phyloP scores from a whole-genome alignment of 805 yeast species.

The Saturnispora galanensis region DNA sequence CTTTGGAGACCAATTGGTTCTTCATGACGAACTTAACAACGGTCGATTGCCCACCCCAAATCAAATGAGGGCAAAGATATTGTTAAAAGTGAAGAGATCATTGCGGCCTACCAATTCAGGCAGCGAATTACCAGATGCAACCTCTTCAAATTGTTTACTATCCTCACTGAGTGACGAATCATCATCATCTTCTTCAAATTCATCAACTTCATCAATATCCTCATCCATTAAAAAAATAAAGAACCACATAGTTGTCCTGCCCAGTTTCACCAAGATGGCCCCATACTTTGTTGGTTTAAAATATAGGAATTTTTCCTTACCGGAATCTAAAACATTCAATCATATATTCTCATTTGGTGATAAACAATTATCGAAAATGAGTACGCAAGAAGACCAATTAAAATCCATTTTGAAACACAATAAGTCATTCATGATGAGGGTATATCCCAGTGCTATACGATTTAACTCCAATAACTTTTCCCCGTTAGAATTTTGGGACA shows the following conservation, averaged over 20 bases:
- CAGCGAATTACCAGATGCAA: not conserved
- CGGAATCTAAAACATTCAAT: constrained; percentile 69
- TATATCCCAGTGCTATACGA: constrained; percentile 77
- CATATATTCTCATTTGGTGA: constrained; percentile 88
- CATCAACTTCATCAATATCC: constrained; percentile 12
- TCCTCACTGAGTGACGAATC: constrained; percentile 1
- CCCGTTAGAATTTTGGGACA: constrained; percentile 72
- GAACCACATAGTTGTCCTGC: constrained; percentile 19
- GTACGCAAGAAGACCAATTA: constrained; percentile 47
- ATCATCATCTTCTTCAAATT: constrained; percentile 26
- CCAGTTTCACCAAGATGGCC: constrained; percentile 50
- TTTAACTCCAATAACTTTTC: constrained; percentile 71
- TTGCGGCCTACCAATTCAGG: constrained; percentile 13
- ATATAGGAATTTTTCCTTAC: constrained; percentile 73
- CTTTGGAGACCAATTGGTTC: constrained; percentile 50
- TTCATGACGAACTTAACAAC: constrained; percentile 14
- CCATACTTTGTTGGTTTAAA: constrained; percentile 67
- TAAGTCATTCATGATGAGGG: constrained; percentile 60
- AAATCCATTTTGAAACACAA: constrained; percentile 68
- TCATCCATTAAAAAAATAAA: constrained; percentile 17
- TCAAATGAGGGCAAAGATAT: constrained; percentile 56
- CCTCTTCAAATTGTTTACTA: not conserved
- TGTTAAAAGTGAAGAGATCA: constrained; percentile 68
- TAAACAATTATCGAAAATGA: constrained; percentile 50
- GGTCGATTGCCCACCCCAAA: constrained; percentile 58